Percentiles rank a stretch among this genome's conserved stretches.
These are phyloP conservation scores for Aphanomyces cochlioides DNA, from an alignment of 352 stramenopile species.

Conservation along the genomic window DNA sequence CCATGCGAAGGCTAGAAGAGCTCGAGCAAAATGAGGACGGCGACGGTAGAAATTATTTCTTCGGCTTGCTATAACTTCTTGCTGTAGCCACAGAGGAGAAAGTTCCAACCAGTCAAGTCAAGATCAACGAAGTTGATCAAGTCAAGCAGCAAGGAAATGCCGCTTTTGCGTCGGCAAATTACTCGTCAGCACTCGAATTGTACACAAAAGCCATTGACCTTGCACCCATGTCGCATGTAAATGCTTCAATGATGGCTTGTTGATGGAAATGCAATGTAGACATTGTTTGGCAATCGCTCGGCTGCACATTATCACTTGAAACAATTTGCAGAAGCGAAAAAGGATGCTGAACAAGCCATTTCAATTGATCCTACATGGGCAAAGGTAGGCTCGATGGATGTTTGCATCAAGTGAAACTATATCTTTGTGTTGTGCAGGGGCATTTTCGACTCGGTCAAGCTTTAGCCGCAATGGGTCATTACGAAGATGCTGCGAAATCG, in stretches of 20 bases:
- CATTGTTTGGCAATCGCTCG: constrained; percentile 78
- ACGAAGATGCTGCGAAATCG: constrained; percentile 53
- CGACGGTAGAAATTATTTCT: not conserved
- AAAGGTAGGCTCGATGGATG: constrained; percentile 40
- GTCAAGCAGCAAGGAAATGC: constrained; percentile 76
- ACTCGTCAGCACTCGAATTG: constrained; percentile 68
- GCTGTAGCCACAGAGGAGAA: no score
- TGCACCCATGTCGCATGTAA: constrained; percentile 65
- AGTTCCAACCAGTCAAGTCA: not conserved
- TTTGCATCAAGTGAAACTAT: no score
- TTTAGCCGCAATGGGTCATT: constrained; percentile 58
- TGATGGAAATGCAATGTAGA: constrained; percentile 38
- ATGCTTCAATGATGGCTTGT: constrained; percentile 17
- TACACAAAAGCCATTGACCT: constrained; percentile 87
- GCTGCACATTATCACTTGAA: constrained; percentile 70
- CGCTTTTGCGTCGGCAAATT: constrained; percentile 68
- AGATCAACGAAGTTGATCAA: constrained; percentile 1
- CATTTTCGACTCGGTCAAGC: constrained; percentile 73
- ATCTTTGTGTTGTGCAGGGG: constrained; percentile 39
- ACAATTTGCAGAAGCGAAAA: constrained; percentile 45
- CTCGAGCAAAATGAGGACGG: constrained; percentile 63
- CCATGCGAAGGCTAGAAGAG: constrained; percentile 83
- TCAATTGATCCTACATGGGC: constrained; percentile 64
- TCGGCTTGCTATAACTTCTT: no score
- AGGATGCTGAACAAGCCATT: constrained; percentile 60